A percentile compares a stretch with the other conserved stretches of the same genome.
Conservation (phyloP, 768 basidiomycete species). For the Lactifluus pinguis region DNA sequence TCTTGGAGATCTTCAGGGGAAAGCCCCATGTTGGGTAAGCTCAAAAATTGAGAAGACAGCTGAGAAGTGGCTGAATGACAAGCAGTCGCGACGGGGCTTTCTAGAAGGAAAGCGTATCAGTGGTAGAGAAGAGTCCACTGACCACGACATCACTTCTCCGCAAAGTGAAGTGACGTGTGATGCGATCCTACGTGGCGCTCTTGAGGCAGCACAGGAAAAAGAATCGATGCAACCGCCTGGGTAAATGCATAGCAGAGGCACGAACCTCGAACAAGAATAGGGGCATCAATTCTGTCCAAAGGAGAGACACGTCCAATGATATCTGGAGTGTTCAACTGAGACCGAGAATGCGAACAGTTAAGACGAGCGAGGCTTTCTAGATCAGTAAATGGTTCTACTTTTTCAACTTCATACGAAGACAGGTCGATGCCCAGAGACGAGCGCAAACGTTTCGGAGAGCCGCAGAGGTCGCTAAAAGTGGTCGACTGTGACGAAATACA, state of each 20-base stretch:
- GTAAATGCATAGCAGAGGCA: not conserved
- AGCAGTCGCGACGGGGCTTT: not conserved
- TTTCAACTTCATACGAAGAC: constrained; percentile 22
- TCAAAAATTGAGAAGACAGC: not conserved
- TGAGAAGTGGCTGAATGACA: not conserved
- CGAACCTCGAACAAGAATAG: not conserved
- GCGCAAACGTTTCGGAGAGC: constrained; percentile 35
- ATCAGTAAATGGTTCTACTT: constrained; percentile 21
- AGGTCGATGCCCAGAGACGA: constrained; percentile 37
- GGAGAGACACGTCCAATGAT: not conserved
- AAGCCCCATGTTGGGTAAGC: not conserved
- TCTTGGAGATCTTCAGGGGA: not conserved
- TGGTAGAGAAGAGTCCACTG: not conserved
- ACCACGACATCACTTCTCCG: not conserved
- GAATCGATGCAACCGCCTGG: too few relatives aligned
- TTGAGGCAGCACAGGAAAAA: not conserved
- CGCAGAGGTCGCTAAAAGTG: constrained; percentile 35
- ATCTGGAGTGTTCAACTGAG: not conserved
- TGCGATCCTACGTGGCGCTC: not conserved
- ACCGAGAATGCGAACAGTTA: not conserved
- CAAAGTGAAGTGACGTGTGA: not conserved
- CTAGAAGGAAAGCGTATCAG: not conserved
- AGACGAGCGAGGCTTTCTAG: not conserved
- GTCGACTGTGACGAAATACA: constrained; percentile 2
- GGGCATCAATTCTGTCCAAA: not conserved